Evolutionary conservation across 192 early-diverging fungal genomes (phyloP).

Genomic region (Hyaloraphidium curvatum): DNA sequence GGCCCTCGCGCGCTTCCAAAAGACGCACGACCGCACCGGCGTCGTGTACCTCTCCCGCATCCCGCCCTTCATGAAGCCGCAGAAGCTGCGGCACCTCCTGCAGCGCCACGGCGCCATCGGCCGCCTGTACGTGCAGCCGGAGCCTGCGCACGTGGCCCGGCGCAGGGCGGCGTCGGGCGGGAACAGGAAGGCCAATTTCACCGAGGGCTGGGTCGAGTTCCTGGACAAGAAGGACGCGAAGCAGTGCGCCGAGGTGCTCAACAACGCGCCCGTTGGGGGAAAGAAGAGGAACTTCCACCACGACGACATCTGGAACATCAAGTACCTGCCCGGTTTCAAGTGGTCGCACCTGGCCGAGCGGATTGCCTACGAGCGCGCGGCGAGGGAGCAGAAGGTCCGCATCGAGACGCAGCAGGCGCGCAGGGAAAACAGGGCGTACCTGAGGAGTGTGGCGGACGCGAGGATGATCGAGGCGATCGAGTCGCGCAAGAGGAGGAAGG

Average conservation of each 20-base stretch:
- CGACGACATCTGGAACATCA: slow-evolving; percentile 94
- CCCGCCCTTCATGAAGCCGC: slow-evolving; percentile 83
- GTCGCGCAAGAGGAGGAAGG: slow-evolving; percentile 34
- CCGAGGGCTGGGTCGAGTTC: slow-evolving; percentile 97
- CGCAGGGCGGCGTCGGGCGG: slow-evolving; percentile 69
- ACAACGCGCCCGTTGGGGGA: slow-evolving; percentile 65
- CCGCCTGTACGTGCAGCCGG: slow-evolving; percentile 67
- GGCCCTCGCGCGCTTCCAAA: slow-evolving; percentile 39
- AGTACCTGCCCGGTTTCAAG: slow-evolving; percentile 90
- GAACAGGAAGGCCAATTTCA: slow-evolving; percentile 68
- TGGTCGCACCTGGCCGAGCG: slow-evolving; percentile 91
- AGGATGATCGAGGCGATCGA: slow-evolving; percentile 73
- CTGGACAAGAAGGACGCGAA: slow-evolving; percentile 79
- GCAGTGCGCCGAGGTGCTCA: slow-evolving; percentile 48
- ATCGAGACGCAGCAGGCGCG: slow-evolving; percentile 68
- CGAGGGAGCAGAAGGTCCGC: slow-evolving; percentile 57
- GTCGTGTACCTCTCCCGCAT: slow-evolving; percentile 79
- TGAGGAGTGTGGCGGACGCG: slow-evolving; percentile 68
- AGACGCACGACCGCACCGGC: slow-evolving; percentile 52
- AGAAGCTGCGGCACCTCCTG: slow-evolving; percentile 57
- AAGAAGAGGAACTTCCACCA: slow-evolving; percentile 72
- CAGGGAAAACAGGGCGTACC: slow-evolving; percentile 68
- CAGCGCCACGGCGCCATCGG: slow-evolving; percentile 42
- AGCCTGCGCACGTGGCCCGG: slow-evolving; percentile 36
- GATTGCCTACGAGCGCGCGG: slow-evolving; percentile 55